Evolutionary conservation across 2,329 filamentous ascomycete species (phyloP).

Genomic region (Teratosphaeria epicoccoides): DNA sequence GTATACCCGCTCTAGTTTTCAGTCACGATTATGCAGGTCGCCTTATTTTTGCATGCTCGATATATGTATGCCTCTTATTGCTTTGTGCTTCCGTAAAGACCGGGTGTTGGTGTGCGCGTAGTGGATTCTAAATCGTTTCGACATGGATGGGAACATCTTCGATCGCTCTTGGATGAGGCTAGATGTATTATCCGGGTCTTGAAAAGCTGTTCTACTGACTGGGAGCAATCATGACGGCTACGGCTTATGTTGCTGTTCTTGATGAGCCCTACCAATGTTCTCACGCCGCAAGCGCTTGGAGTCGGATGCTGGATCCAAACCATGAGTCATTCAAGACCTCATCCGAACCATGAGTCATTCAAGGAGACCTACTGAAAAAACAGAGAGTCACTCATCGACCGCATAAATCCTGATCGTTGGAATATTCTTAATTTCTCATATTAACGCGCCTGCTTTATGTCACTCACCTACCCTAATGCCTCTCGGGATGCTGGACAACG

Average conservation of each 20-base stretch:
- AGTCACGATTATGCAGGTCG: background rate
- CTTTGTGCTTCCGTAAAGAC: conserved; percentile 1
- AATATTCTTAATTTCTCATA: too few relatives aligned
- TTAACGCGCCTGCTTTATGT: too few relatives aligned
- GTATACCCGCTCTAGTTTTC: background rate
- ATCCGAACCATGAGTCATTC: too few relatives aligned
- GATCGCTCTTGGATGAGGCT: background rate
- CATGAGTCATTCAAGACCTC: too few relatives aligned
- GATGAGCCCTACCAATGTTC: background rate
- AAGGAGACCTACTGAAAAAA: too few relatives aligned
- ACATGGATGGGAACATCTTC: conserved; percentile 6
- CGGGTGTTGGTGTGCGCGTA: conserved; percentile 4
- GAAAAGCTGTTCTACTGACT: background rate
- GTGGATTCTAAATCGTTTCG: conserved; percentile 3
- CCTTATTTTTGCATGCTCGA: conserved; percentile 1
- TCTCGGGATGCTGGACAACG: too few relatives aligned
- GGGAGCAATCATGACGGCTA: background rate
- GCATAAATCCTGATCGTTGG: too few relatives aligned
- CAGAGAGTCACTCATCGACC: too few relatives aligned
- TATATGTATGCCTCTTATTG: conserved; percentile 1
- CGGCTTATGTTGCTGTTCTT: background rate
- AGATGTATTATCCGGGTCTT: background rate
- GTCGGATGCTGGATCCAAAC: too few relatives aligned
- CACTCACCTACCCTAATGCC: too few relatives aligned
- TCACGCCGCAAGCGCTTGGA: background rate